Percentiles rank a stretch among this genome's conserved stretches.
phyloP scores from a whole-genome alignment of 306 rosid species.

The Casuarina glauca region DNA sequence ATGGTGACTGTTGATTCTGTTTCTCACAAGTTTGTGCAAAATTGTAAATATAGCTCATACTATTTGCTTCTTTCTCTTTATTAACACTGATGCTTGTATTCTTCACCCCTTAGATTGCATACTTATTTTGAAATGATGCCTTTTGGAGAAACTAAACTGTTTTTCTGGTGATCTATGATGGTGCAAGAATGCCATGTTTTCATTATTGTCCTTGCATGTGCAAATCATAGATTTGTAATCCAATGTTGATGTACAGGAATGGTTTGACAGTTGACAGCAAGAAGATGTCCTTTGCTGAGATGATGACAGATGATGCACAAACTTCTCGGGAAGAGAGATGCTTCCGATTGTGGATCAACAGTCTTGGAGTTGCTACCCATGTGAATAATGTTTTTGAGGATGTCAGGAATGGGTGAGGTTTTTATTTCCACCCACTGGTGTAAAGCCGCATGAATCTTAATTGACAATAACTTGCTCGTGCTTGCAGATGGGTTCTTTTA shows the following conservation, averaged over 20 bases:
- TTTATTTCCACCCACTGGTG: constrained; percentile 8
- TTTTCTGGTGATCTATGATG: background rate
- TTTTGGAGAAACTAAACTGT: background rate
- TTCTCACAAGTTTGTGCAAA: background rate
- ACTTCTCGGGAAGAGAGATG: constrained; percentile 98
- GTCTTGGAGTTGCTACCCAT: constrained; percentile 83
- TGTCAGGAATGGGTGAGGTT: constrained; percentile 84
- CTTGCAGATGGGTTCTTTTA: constrained; percentile 90
- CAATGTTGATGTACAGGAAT: constrained; percentile 58
- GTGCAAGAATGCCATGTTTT: background rate
- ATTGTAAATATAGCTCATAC: background rate
- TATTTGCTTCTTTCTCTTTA: background rate
- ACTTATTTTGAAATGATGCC: background rate
- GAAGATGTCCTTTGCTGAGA: constrained; percentile 87
- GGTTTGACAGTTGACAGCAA: constrained; percentile 75
- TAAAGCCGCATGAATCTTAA: constrained; percentile 20
- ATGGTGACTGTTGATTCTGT: background rate
- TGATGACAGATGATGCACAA: constrained; percentile 96
- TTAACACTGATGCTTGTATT: background rate
- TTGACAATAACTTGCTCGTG: constrained; percentile 19
- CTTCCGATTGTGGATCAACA: constrained; percentile 96
- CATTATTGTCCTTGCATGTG: constrained; percentile 5
- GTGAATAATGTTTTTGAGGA: constrained; percentile 97
- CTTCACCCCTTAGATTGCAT: background rate
- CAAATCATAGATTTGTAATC: background rate